Evolutionary conservation across 768 basidiomycete genomes (phyloP).

Genomic region (Leucosporidium creatinivorum): DNA sequence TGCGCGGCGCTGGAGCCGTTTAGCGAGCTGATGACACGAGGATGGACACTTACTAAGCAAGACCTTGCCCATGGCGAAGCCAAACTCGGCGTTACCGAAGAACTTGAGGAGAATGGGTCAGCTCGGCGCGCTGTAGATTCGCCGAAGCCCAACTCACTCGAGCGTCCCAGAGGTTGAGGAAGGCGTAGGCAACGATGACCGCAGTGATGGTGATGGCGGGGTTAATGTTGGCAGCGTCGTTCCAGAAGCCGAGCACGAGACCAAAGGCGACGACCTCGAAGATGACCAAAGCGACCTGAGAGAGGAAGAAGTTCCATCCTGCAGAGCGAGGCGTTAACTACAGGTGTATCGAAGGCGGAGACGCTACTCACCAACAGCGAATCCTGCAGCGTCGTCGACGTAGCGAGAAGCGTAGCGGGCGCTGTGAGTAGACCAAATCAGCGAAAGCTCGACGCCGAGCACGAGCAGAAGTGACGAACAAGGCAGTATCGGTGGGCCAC

Average conservation of each 20-base stretch:
- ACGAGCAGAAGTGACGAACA: no score
- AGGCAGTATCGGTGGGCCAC: slow-evolving; percentile 2
- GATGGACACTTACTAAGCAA: slow-evolving; percentile 33
- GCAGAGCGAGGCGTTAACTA: neutral
- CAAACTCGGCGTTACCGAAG: slow-evolving; percentile 36
- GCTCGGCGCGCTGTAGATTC: no score
- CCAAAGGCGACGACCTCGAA: slow-evolving; percentile 5
- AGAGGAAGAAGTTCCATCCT: neutral
- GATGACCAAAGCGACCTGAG: neutral
- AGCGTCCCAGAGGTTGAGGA: neutral
- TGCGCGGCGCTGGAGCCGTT: no score
- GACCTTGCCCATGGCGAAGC: slow-evolving; percentile 42
- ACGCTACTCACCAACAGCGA: neutral
- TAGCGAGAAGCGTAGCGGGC: neutral
- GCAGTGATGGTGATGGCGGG: slow-evolving; percentile 1
- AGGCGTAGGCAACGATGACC: neutral
- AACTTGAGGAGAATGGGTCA: neutral
- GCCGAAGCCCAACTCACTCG: neutral
- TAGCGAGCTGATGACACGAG: no score
- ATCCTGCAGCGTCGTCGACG: neutral
- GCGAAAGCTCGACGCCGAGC: no score
- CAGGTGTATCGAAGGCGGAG: neutral
- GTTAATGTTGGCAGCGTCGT: no score
- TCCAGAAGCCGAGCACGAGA: neutral
- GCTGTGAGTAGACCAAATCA: no score